A percentile compares a stretch with the other conserved stretches of the same genome.
Evolutionary conservation across 345 rosid species (phyloP).

Genomic region (Eucalyptus virginea): DNA sequence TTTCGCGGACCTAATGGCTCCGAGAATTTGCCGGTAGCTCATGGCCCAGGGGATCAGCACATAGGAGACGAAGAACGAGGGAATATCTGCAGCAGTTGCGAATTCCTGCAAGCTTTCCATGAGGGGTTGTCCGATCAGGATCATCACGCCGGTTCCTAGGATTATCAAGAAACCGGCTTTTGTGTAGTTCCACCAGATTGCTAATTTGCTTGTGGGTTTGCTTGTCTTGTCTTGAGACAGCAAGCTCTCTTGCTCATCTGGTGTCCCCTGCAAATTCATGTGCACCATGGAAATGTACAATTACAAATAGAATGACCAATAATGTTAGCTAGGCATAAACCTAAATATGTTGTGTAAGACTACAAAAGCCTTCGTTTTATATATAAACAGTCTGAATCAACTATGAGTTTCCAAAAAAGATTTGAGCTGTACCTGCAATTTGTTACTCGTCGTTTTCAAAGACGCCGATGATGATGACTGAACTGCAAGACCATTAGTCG

Average conservation of each 20-base stretch:
- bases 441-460: not conserved
- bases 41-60: slow-evolving; percentile 27
- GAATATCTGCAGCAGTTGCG: slow-evolving; percentile 8
- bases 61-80: slow-evolving; percentile 29
- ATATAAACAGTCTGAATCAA: not conserved
- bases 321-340: not conserved
- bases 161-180: slow-evolving; percentile 11
- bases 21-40: slow-evolving; percentile 7
- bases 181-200: slow-evolving; percentile 23
- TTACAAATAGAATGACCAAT: not conserved
- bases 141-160: slow-evolving; percentile 16
- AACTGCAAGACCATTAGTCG: not conserved
- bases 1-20: slow-evolving; percentile 10
- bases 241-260: slow-evolving; percentile 7
- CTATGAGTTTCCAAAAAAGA: not conserved
- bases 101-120: slow-evolving; percentile 10
- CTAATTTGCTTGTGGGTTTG: not conserved
- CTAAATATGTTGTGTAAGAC: not conserved
- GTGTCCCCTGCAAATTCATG: not conserved
- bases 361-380: not conserved
- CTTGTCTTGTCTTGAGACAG: not conserved
- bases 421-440: not conserved
- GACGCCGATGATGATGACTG: not conserved
- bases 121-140: slow-evolving; percentile 17
- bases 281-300: not conserved